Percentiles rank a stretch among this genome's conserved stretches.
These are phyloP conservation scores for Epichloe sp. DNA, from an alignment of 2,329 filamentous ascomycete genomes.

Conservation along the genomic window DNA sequence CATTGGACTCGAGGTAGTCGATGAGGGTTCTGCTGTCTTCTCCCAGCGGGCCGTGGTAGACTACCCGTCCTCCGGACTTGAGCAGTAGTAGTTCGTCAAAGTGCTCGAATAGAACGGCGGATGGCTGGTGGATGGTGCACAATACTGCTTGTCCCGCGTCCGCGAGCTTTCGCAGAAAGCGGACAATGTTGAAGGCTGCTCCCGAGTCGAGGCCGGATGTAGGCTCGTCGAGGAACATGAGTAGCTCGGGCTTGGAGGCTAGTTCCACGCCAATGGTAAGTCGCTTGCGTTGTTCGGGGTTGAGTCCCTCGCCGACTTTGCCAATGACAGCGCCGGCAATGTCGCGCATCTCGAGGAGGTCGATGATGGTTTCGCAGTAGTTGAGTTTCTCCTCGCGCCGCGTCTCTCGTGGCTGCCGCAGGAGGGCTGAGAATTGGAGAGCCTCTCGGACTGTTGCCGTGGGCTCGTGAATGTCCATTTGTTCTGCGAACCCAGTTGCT, in stretches of 20 bases:
- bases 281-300: constrained; percentile 44
- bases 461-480: constrained; percentile 55
- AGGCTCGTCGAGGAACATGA: constrained; percentile 53
- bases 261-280: constrained; percentile 44
- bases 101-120: constrained; percentile 39
- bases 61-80: constrained; percentile 37
- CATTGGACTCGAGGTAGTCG: constrained; percentile 38
- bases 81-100: constrained; percentile 45
- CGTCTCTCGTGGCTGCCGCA: constrained; percentile 47
- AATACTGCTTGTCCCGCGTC: constrained; percentile 46
- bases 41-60: constrained; percentile 42
- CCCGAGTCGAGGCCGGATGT: constrained; percentile 45
- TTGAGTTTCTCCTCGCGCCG: constrained; percentile 49
- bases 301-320: constrained; percentile 42
- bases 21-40: constrained; percentile 33
- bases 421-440: constrained; percentile 49
- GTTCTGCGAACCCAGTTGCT: constrained; percentile 57
- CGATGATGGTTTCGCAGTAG: constrained; percentile 56
- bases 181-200: constrained; percentile 47
- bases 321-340: constrained; percentile 55
- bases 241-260: constrained; percentile 42
- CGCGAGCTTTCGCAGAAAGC: constrained; percentile 47
- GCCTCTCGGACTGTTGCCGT: constrained; percentile 55
- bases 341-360: constrained; percentile 53
- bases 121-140: constrained; percentile 49